phyloP scores from a whole-genome alignment of 768 basidiomycete species.

The Calvatia gigantea region DNA sequence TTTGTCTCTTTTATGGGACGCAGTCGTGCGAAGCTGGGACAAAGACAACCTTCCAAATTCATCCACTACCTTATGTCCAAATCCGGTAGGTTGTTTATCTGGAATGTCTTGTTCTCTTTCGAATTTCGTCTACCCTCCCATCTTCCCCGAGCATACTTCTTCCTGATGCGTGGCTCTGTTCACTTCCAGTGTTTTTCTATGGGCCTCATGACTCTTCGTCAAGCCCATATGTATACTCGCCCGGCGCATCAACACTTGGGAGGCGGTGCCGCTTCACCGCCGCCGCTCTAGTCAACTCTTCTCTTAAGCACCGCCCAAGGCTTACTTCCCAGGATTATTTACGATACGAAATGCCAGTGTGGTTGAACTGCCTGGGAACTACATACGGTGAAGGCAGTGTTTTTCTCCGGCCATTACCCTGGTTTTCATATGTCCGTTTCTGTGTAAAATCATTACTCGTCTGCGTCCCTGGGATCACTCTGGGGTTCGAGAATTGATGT shows the following conservation, averaged over 20 bases:
- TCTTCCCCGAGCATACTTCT: neutral
- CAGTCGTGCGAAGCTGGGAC: neutral
- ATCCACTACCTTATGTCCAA: constrained; percentile 3
- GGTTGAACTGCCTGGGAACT: neutral
- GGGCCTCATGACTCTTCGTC: neutral
- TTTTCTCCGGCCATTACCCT: neutral
- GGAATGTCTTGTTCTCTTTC: neutral
- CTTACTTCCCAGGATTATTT: neutral
- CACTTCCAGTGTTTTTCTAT: too few relatives aligned
- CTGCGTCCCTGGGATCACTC: neutral
- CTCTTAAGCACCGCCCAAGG: neutral
- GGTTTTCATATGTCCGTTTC: neutral
- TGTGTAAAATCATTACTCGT: neutral
- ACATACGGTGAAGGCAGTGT: neutral
- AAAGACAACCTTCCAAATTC: neutral
- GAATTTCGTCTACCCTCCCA: neutral
- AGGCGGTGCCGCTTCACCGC: neutral
- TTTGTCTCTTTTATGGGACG: constrained; percentile 7
- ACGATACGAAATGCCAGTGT: neutral
- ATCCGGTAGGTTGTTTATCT: constrained; percentile 10
- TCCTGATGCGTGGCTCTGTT: constrained; percentile 3
- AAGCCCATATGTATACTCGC: neutral
- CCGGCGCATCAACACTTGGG: neutral
- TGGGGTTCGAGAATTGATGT: neutral
- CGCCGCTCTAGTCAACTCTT: neutral